These are phyloP conservation scores for Sophora flavescens DNA, from an alignment of 306 rosid genomes.

Conservation along the genomic window DNA sequence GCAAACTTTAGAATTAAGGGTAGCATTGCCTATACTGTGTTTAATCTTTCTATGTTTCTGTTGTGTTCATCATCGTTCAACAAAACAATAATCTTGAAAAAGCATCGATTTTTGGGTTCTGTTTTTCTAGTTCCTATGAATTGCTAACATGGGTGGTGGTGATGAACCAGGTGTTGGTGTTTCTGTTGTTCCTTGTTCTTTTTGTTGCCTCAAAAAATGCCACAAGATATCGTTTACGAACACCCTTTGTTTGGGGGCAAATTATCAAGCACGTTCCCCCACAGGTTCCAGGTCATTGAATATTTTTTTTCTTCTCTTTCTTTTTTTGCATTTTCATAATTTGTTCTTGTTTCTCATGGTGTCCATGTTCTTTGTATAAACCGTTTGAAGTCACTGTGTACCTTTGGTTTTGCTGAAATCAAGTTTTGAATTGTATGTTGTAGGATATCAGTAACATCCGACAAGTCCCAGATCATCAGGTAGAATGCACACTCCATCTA, in stretches of 20 bases:
- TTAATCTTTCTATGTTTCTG: not conserved
- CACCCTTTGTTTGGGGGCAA: slow-evolving; percentile 78
- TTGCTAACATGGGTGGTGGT: slow-evolving; percentile 25
- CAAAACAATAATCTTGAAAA: not conserved
- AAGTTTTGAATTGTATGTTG: slow-evolving; percentile 30
- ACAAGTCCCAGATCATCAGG: slow-evolving; percentile 94
- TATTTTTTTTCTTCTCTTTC: not conserved
- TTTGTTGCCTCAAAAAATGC: slow-evolving; percentile 47
- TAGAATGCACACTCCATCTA: slow-evolving; percentile 2
- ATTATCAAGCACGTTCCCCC: slow-evolving; percentile 69
- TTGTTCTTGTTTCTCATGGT: not conserved
- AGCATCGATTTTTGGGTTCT: slow-evolving; percentile 20
- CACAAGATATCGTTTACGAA: slow-evolving; percentile 52
- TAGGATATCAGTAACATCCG: slow-evolving; percentile 87
- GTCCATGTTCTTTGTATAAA: not conserved
- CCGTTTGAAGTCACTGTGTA: not conserved
- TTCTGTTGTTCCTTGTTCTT: not conserved
- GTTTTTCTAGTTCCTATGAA: slow-evolving; percentile 13
- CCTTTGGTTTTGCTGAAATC: slow-evolving; percentile 27
- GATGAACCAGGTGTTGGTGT: slow-evolving; percentile 27
- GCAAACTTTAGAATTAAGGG: not conserved
- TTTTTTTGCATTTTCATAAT: no score
- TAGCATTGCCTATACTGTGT: not conserved
- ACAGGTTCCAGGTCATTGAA: slow-evolving; percentile 70
- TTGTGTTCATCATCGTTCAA: not conserved